Base-by-base conservation (phyloP, 768 basidiomycete species). In the Leucosporidium creatinivorum region DNA sequence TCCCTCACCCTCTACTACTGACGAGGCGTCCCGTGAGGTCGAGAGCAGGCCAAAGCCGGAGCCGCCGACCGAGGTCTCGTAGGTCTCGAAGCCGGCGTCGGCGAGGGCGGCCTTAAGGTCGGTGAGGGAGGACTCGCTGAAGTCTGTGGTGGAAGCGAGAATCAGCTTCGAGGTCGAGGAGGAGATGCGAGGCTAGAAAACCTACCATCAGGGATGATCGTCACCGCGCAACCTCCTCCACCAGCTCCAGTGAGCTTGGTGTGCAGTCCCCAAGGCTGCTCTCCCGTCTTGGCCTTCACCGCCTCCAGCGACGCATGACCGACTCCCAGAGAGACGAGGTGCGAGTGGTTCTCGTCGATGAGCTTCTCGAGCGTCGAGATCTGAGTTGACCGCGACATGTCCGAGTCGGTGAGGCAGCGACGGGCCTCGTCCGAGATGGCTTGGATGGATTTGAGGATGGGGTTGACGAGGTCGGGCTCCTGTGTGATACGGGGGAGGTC, bases 181-280 rank as follows among this genome's bases (percentile, higher is more conserved):
- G 58, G 19, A 33, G 61, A 28, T 56, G 48, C n/a, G n/a, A n/a
- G n/a, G n/a, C n/a, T n/a, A 44, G 31, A 3, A 1, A 10, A 80
- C 87, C 72, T 73, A 93, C 94, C 85, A 80, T 97, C 93, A 61
- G 96, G 96, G 61, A 99, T 83, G 47, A 98, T 84, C 18, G 93
- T 94, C 36, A 98, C 91, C 7, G 93, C 87, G 76, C 96, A 98
- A n/a, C 96, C 96, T 30, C 96, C 96, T 50, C 96, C 96, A 36
- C 96, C 96, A 12, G 96, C 94, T 51, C 96, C 96, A 10, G 96
- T 99, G 65, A 99, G 80, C 81, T 97, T 96, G n/a, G 92, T 93
- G 74, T 85, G 86, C 58, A 98, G 81, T 15, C 80, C 79, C 79
- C 87, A 89, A 12, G 86, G 87, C 69, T 80, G 75, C 15, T 82